phyloP scores from a whole-genome alignment of 805 yeast species.

The Yarrowia keelungensis region DNA sequence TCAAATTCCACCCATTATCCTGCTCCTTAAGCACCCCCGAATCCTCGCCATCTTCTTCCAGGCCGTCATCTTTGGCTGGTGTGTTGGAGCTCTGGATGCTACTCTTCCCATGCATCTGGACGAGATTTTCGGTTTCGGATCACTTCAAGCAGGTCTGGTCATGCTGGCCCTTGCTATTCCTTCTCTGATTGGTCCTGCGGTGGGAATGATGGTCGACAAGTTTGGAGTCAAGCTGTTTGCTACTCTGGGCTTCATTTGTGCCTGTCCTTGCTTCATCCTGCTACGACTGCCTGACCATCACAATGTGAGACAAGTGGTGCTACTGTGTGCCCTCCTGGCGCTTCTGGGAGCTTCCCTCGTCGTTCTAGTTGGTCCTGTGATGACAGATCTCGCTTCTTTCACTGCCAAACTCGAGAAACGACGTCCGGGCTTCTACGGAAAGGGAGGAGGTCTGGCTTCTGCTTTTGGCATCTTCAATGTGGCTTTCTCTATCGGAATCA shows the following conservation, averaged over 20 bases:
- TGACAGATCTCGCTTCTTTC: slow-evolving; percentile 47
- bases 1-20: slow-evolving; percentile 37
- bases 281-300: slow-evolving; percentile 46
- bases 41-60: slow-evolving; percentile 44
- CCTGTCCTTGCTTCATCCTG: slow-evolving; percentile 40
- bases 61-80: slow-evolving; percentile 47
- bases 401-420: slow-evolving; percentile 44
- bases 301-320: slow-evolving; percentile 44
- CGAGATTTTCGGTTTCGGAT: slow-evolving; percentile 46
- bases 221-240: slow-evolving; percentile 47
- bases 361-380: slow-evolving; percentile 44
- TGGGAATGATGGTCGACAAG: slow-evolving; percentile 46
- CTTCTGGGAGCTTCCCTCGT: slow-evolving; percentile 45
- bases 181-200: slow-evolving; percentile 46
- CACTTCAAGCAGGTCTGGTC: slow-evolving; percentile 48
- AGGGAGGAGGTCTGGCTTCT: slow-evolving; percentile 49
- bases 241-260: slow-evolving; percentile 43
- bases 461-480: slow-evolving; percentile 50
- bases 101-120: slow-evolving; percentile 48
- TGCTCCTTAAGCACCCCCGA: slow-evolving; percentile 41
- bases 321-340: slow-evolving; percentile 46
- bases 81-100: slow-evolving; percentile 49
- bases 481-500: slow-evolving; percentile 48
- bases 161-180: slow-evolving; percentile 49
- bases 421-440: slow-evolving; percentile 48